Conservation (phyloP, 495 filamentous ascomycete genomes). For the Penicillium cataractarum region DNA sequence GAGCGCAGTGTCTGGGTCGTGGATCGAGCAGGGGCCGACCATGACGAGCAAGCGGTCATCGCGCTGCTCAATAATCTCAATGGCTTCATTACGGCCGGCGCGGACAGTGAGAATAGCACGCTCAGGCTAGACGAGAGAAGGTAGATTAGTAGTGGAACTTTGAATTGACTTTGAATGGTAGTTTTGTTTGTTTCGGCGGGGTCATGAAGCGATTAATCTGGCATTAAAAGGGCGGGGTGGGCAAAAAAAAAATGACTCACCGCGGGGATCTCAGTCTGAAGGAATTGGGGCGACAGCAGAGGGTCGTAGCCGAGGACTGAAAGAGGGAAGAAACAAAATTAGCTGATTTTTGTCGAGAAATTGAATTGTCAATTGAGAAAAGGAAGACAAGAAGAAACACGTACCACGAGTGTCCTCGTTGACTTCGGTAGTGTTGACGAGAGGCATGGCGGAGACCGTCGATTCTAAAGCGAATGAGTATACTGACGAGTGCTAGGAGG, state of each 20-base stretch:
- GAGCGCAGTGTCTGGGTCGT: conserved; percentile 85
- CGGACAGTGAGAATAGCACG: conserved; percentile 70
- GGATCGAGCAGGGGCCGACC: conserved; percentile 94
- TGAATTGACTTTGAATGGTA: background rate
- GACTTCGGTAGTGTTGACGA: conserved; percentile 50
- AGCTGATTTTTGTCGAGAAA: background rate
- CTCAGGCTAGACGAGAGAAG: conserved; percentile 37
- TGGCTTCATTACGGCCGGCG: conserved; percentile 78
- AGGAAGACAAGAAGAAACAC: conserved; percentile 6
- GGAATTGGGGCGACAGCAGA: conserved; percentile 84
- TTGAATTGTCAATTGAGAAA: background rate
- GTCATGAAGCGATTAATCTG: background rate
- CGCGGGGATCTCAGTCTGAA: conserved; percentile 86
- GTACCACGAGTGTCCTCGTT: conserved; percentile 60
- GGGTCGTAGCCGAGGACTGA: conserved; percentile 94
- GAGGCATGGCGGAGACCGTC: conserved; percentile 46
- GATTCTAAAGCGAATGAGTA: background rate
- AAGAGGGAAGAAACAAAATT: background rate
- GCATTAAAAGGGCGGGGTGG: conserved; percentile 12
- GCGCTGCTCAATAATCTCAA: conserved; percentile 77
- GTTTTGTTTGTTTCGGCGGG: background rate
- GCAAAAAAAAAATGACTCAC: conserved; percentile 52
- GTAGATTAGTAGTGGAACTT: conserved; percentile 16
- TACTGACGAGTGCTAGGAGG: background rate
- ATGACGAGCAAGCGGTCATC: conserved; percentile 91